These are phyloP conservation scores for Firmiana major DNA, from an alignment of 345 rosid species.

Conservation along the genomic window DNA sequence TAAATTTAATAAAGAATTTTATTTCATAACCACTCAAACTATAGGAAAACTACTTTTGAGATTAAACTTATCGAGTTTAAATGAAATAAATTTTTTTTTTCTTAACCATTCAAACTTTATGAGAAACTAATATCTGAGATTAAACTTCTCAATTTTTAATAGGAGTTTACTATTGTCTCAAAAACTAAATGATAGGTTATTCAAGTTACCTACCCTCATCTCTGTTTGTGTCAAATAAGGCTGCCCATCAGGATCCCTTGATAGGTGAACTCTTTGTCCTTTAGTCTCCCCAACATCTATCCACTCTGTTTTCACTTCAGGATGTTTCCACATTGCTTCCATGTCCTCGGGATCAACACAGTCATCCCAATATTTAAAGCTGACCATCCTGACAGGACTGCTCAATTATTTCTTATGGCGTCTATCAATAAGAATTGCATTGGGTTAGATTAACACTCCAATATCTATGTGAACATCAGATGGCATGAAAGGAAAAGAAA, in stretches of 20 bases:
- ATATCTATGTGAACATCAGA: not conserved
- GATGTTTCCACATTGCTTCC: slow-evolving; percentile 82
- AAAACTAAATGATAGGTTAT: not conserved
- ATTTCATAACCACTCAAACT: not conserved
- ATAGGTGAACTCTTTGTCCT: slow-evolving; percentile 81
- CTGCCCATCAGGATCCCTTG: slow-evolving; percentile 94
- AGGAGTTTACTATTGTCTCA: not conserved
- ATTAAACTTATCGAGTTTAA: not conserved
- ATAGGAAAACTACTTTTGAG: not conserved
- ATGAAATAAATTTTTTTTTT: not conserved
- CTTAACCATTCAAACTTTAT: not conserved
- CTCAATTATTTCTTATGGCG: not conserved
- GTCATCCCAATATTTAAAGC: slow-evolving; percentile 88
- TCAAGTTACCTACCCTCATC: slow-evolving; percentile 54
- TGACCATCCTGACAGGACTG: slow-evolving; percentile 46
- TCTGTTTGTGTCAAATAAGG: slow-evolving; percentile 86
- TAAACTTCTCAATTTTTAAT: not conserved
- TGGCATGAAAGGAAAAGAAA: not conserved
- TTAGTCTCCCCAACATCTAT: slow-evolving; percentile 71
- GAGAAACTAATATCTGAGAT: not conserved
- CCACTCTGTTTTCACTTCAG: slow-evolving; percentile 80
- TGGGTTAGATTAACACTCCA: not conserved
- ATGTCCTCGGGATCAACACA: slow-evolving; percentile 63
- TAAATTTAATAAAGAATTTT: not conserved
- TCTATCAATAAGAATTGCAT: slow-evolving; percentile 10